Percentiles rank a stretch among this genome's conserved stretches.
Conservation (phyloP, 441 rosid species). For the Viola pubescens region DNA sequence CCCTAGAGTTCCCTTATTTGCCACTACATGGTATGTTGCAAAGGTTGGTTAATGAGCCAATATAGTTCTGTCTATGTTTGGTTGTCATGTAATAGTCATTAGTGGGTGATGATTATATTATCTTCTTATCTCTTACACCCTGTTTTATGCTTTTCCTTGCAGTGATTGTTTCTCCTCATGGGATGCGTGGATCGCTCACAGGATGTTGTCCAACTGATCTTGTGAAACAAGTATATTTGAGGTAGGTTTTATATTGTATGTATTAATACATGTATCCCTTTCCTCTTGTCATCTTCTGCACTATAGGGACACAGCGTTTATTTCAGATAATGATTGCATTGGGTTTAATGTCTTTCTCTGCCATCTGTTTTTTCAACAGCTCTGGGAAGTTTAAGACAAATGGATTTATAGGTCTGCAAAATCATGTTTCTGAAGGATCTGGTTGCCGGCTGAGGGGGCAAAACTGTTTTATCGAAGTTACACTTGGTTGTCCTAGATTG, state of each 20-base stretch:
- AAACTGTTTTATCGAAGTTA: slow-evolving; percentile 76
- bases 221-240: slow-evolving; percentile 86
- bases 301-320: not conserved
- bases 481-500: slow-evolving; percentile 65
- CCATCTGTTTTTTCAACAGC: slow-evolving; percentile 32
- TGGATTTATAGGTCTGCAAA: slow-evolving; percentile 62
- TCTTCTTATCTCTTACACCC: slow-evolving; percentile 19
- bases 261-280: not conserved
- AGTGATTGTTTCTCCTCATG: slow-evolving; percentile 98
- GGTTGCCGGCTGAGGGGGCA: slow-evolving; percentile 58
- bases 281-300: not conserved
- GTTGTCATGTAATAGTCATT: not conserved
- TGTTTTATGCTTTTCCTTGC: slow-evolving; percentile 27
- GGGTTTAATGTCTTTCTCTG: slow-evolving; percentile 20
- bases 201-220: slow-evolving; percentile 93
- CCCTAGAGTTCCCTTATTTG: too few relatives aligned
- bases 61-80: too few relatives aligned
- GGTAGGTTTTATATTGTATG: slow-evolving; percentile 34
- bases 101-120: not conserved
- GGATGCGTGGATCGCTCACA: slow-evolving; percentile 89
- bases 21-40: too few relatives aligned
- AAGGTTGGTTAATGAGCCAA: too few relatives aligned
- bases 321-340: slow-evolving; percentile 10
- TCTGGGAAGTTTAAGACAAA: slow-evolving; percentile 55
- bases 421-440: slow-evolving; percentile 62